phyloP scores from a whole-genome alignment of 2,329 filamentous ascomycete species.

The Ophiocordyceps camponoti-leonardi region DNA sequence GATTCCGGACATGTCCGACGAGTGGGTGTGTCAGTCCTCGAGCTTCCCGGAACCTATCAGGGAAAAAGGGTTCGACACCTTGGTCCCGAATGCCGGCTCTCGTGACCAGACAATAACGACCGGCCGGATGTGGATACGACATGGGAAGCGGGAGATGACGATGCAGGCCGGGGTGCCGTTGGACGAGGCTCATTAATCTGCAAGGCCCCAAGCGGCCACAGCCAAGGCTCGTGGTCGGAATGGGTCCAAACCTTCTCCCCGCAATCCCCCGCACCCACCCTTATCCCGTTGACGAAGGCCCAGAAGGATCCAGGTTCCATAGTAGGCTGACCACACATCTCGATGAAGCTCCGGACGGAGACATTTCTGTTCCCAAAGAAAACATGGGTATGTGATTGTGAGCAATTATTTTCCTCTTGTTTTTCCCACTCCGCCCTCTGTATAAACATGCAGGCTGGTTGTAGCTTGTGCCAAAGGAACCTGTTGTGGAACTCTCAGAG shows the following conservation, averaged over 20 bases:
- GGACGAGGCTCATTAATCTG: background rate
- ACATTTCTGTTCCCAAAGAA: background rate
- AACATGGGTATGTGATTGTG: too few relatives aligned
- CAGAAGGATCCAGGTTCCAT: background rate
- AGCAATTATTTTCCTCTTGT: too few relatives aligned
- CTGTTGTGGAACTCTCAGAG: background rate
- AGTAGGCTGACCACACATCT: background rate
- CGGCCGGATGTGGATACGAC: background rate
- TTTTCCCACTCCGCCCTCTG: background rate
- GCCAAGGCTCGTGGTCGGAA: background rate
- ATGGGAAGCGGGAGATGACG: background rate
- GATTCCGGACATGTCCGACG: slow-evolving; percentile 4
- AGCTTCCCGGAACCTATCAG: background rate
- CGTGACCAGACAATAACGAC: background rate
- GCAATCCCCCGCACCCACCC: slow-evolving; percentile 2
- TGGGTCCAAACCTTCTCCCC: slow-evolving; percentile 1
- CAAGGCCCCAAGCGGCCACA: background rate
- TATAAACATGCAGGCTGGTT: background rate
- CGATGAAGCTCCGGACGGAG: background rate
- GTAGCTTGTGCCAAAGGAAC: too few relatives aligned
- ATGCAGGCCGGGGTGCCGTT: background rate
- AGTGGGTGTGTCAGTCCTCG: background rate
- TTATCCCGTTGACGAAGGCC: background rate
- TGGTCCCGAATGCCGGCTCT: background rate
- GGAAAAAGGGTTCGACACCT: background rate